Base-by-base conservation (phyloP, 768 basidiomycete genomes). In the Boletus pseudo-olivaceus region DNA sequence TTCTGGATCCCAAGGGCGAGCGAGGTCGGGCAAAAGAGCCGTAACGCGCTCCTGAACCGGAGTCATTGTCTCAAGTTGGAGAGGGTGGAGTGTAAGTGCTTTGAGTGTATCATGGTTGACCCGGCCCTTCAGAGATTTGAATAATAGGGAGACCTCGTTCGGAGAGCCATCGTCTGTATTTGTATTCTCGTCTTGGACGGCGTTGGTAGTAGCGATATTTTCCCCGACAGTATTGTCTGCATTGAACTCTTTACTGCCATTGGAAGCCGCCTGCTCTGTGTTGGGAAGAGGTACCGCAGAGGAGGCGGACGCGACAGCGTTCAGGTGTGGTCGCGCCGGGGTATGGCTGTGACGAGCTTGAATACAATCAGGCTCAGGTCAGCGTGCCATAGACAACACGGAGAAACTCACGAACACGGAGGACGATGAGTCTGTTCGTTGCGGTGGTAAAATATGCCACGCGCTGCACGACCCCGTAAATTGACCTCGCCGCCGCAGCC, bases 31-130 rank as follows among this genome's bases (percentile, higher is more conserved):
- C 26, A 98, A 80, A 49, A 90, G 77, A 9, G 80, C 78, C 3
- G 93, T 74, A 7, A 98, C 91, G 49, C 84, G 79, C 9, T 82
- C 80, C 68, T 97, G 95, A 3, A 98, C 94, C 5, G 83, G 67
- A 1, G 88, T 85, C 92, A 96, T 92, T 45, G 76, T 74, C 7
- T 68, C 76, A 54, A 90, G 79, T 19, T 78, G 73, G 77, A 93
- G 88, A 0, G 91, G 90, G 20, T 68, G 71, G 37, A 72, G 63
- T 3, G 79, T 84, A 43, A 93, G 75, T 11, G 90, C 87, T 48
- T 78, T 75, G 20, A 88, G 70, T 0, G 82, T 79, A 4, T 68
- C 46, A 9, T 55, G 49, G 30, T 77, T 70, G 35, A 87, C 49
- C 15, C 56, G 59, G 29, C 69, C 75, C 26, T 75, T 58, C 20